Evolutionary conservation across 768 basidiomycete species (phyloP), one percentile per base, ranked within the genome.

Genomic region (Calocybe indica): DNA sequence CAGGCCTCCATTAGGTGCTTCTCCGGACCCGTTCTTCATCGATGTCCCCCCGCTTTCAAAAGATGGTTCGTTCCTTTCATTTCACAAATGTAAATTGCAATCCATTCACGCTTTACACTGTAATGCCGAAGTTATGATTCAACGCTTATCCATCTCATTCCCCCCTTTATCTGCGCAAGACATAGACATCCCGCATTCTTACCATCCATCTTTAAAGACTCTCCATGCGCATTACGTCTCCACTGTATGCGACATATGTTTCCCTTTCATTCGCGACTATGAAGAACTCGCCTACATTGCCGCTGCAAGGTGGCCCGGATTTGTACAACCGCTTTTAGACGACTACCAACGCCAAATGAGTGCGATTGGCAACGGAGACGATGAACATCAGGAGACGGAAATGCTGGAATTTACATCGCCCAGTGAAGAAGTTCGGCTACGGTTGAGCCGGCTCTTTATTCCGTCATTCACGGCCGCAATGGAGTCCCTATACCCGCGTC

Each of bases 241-340:
- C 6, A 68, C 77, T 7, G 62, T 92, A 2, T 79, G 78, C 57
- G 75, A 78, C 40, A 69, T 78, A 30, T 82, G 88, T 58, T 74
- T 74, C 14, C 72, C 79, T 5, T 89, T 82, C 61, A 81, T 78
- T 3, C 75, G 73, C 36, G 82, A 90, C 56, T 77, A 80, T 1
- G 60, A 78, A 42, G 89, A 92, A 57, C 70, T 92, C 1, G 74
- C 76, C 37, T 92, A 91, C 57, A 75, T 92, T 29, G 79, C 85
- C 2, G 81, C 84, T 0, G 85, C 89, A 5, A 74, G 82, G 14
- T 92, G 90, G 88, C 86, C 88, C 0, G 84, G 81, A 2, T 91
- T 89, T 54, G 75, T 84, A 1, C 75, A 80, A 46, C 88, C 88
- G 0, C 58, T 91, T 10, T 59, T 88, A 6, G 78, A 78, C 45